Conservation (phyloP, 352 stramenopile species). For the Pythium phragmitis region DNA sequence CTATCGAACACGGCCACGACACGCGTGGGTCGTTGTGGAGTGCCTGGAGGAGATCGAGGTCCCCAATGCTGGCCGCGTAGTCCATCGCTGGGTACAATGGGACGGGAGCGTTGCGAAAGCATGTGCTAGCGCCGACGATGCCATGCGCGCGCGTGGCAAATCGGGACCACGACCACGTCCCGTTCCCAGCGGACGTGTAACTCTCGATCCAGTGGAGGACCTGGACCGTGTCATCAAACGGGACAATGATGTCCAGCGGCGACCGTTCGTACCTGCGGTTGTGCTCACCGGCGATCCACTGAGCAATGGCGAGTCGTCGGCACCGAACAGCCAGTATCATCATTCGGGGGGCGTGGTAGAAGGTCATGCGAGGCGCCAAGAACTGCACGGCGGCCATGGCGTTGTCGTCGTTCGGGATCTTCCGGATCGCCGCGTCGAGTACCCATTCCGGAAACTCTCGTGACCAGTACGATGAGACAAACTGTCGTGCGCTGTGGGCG, state of each 20-base stretch:
- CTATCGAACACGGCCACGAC: slow-evolving; percentile 3
- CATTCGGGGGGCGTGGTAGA: neutral
- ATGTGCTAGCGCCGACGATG: neutral
- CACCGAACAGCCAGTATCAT: neutral
- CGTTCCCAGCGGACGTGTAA: neutral
- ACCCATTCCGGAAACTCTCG: slow-evolving; percentile 2
- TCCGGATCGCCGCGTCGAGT: slow-evolving; percentile 6
- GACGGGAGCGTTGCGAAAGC: neutral
- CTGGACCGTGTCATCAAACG: neutral
- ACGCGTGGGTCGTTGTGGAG: slow-evolving; percentile 5
- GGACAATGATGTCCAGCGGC: neutral
- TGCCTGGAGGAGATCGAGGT: slow-evolving; percentile 2
- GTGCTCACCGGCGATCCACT: slow-evolving; percentile 1
- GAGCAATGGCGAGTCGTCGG: neutral
- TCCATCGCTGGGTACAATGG: slow-evolving; percentile 12
- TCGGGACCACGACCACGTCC: neutral
- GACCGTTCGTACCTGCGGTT: neutral
- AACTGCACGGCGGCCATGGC: neutral
- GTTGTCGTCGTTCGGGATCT: neutral
- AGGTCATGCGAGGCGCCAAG: neutral
- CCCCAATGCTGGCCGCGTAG: slow-evolving; percentile 2
- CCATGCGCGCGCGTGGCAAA: neutral
- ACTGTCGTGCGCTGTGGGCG: neutral
- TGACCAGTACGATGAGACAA: neutral
- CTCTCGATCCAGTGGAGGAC: slow-evolving; percentile 10